Conservation (phyloP, 2,329 filamentous ascomycete species). For the Westerdykella ornata region DNA sequence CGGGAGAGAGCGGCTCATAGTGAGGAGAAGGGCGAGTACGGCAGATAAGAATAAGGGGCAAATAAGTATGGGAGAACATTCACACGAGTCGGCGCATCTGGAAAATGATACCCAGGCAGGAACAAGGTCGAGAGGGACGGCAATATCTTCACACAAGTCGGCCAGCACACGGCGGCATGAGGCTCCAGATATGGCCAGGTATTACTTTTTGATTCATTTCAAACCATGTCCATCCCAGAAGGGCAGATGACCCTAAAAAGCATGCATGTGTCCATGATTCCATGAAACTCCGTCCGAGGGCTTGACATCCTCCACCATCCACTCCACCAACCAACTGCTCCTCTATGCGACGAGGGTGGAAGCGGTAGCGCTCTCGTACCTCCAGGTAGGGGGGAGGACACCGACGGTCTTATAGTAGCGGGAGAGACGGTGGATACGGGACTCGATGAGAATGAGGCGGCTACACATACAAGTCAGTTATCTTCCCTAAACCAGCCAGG, state of each 20-base stretch:
- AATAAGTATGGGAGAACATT: too few species aligned
- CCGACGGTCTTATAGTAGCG: slow-evolving; percentile 98
- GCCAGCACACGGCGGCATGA: neutral
- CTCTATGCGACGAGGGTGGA: slow-evolving; percentile 41
- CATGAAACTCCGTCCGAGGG: slow-evolving; percentile 31
- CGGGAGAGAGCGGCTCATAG: slow-evolving; percentile 7
- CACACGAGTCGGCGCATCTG: too few species aligned
- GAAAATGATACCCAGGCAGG: neutral
- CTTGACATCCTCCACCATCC: slow-evolving; percentile 16
- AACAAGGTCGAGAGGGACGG: neutral
- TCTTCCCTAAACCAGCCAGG: neutral
- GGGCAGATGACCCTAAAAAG: slow-evolving; percentile 28
- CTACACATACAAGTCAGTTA: neutral
- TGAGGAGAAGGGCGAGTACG: too few species aligned
- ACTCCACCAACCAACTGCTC: slow-evolving; percentile 26
- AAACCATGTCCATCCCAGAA: slow-evolving; percentile 27
- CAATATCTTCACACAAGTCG: neutral
- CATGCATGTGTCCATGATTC: slow-evolving; percentile 32
- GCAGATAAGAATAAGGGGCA: too few species aligned
- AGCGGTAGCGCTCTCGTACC: slow-evolving; percentile 97
- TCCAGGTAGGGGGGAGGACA: slow-evolving; percentile 85
- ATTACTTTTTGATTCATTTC: slow-evolving; percentile 16
- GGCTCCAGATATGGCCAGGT: too few species aligned
- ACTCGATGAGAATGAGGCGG: slow-evolving; percentile 99
- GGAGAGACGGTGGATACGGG: slow-evolving; percentile 98